These are phyloP conservation scores for Claviceps arundinis DNA, from an alignment of 2,329 filamentous ascomycete genomes.

Conservation along the genomic window DNA sequence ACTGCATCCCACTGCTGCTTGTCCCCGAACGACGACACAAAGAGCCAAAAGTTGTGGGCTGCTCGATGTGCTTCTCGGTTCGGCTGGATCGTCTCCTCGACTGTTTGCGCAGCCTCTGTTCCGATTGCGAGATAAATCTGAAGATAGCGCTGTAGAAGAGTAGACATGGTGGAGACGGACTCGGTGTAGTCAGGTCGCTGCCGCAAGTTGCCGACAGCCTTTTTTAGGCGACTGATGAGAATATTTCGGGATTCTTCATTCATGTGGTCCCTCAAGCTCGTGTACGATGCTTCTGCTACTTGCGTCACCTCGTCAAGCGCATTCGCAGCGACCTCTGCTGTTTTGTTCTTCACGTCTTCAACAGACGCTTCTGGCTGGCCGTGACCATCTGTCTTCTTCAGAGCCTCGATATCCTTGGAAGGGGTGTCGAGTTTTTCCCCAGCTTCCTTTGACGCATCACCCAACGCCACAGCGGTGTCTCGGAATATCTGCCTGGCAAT, in stretches of 20 bases:
- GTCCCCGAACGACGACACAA: conserved; percentile 71
- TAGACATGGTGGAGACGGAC: conserved; percentile 66
- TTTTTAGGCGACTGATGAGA: conserved; percentile 61
- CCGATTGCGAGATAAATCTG: conserved; percentile 62
- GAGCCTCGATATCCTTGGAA: conserved; percentile 35
- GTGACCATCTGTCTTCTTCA: conserved; percentile 26
- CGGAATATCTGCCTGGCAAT: conserved; percentile 75
- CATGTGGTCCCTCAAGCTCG: conserved; percentile 55
- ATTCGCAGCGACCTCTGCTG: conserved; percentile 36
- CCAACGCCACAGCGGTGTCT: conserved; percentile 71
- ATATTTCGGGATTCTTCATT: conserved; percentile 59
- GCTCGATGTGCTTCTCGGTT: conserved; percentile 67
- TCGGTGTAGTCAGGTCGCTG: conserved; percentile 71
- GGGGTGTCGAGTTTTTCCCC: conserved; percentile 63
- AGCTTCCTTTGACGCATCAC: conserved; percentile 60
- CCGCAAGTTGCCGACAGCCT: conserved; percentile 59
- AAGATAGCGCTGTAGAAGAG: conserved; percentile 67
- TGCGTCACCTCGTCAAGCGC: conserved; percentile 1
- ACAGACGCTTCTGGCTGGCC: conserved; percentile 32
- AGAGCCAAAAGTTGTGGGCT: conserved; percentile 64
- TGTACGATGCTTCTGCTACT: conserved; percentile 48
- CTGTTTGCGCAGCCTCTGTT: conserved; percentile 50
- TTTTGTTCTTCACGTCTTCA: conserved; percentile 49
- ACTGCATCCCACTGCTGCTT: conserved; percentile 61
- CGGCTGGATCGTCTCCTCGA: conserved; percentile 56